phyloP scores from a whole-genome alignment of 2,329 filamentous ascomycete genomes.

The Rasamsonia emersonii region DNA sequence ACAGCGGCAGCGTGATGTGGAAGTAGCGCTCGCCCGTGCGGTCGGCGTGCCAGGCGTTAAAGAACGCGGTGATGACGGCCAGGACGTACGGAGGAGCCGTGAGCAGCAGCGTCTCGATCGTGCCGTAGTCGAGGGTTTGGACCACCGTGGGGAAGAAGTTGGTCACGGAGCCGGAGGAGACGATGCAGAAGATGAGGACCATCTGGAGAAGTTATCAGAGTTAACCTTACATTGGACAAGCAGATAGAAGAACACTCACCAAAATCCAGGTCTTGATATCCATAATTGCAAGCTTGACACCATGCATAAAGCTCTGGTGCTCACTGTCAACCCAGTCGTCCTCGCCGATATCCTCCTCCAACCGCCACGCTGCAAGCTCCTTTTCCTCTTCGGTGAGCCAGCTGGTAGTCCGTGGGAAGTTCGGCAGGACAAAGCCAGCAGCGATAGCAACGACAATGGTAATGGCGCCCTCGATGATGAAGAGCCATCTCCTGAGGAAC shows the following conservation, averaged over 20 bases:
- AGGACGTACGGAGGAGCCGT: conserved; percentile 33
- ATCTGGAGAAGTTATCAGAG: conserved; percentile 29
- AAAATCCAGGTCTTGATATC: conserved; percentile 56
- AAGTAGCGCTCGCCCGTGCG: conserved; percentile 3
- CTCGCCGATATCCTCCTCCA: conserved; percentile 30
- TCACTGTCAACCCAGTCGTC: conserved; percentile 30
- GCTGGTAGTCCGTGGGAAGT: conserved; percentile 36
- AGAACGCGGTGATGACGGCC: conserved; percentile 2
- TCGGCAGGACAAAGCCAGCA: conserved; percentile 53
- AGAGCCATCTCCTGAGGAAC: conserved; percentile 40
- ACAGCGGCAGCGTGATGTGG: conserved; percentile 1
- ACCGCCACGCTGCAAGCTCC: conserved; percentile 31
- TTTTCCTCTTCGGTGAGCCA: conserved; percentile 30
- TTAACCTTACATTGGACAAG: background rate
- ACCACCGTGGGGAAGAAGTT: conserved; percentile 40
- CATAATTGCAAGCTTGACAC: conserved; percentile 4
- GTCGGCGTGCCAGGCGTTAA: conserved; percentile 7
- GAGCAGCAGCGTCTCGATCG: conserved; percentile 39
- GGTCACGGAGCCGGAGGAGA: conserved; percentile 50
- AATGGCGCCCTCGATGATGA: conserved; percentile 38
- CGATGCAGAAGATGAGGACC: conserved; percentile 51
- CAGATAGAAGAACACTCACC: conserved; percentile 25
- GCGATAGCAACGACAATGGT: conserved; percentile 36
- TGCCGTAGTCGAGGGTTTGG: conserved; percentile 35
- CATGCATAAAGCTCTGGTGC: conserved; percentile 47